Evolutionary conservation across 805 yeast species (phyloP).

Genomic region (Barnettozyma salicaria): DNA sequence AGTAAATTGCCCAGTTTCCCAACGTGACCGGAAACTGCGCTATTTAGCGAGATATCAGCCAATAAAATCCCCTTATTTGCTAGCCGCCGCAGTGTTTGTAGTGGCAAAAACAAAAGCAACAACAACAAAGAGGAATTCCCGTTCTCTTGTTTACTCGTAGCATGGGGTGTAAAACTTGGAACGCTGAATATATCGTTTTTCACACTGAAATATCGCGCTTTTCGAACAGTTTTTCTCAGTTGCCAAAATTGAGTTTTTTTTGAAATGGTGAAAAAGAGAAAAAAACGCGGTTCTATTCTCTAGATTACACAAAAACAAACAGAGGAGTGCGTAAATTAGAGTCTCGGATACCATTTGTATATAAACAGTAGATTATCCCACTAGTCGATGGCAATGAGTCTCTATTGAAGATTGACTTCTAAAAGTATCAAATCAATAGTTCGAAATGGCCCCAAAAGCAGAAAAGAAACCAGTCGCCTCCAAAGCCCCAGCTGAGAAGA

Average conservation of each 20-base stretch:
- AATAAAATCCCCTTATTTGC: constrained; percentile 1
- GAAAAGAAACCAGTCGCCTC: constrained; percentile 68
- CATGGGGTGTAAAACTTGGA: constrained; percentile 9
- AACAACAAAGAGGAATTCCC: too few relatives aligned
- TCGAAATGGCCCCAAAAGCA: constrained; percentile 62
- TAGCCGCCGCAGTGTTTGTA: too few relatives aligned
- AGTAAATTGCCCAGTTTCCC: not conserved
- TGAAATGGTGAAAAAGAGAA: too few relatives aligned
- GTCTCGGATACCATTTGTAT: constrained; percentile 3
- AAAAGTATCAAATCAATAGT: constrained; percentile 7
- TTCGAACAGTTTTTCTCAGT: not conserved
- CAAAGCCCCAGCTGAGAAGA: constrained; percentile 97
- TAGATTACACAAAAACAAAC: constrained; percentile 10
- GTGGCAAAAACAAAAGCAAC: too few relatives aligned
- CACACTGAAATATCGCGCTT: constrained; percentile 6
- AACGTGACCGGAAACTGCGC: constrained; percentile 7
- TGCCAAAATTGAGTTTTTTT: constrained; percentile 1
- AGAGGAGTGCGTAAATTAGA: constrained; percentile 5
- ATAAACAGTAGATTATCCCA: constrained; percentile 1
- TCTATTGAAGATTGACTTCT: too few relatives aligned
- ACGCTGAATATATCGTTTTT: constrained; percentile 7
- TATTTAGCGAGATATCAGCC: constrained; percentile 13
- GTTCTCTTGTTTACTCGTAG: constrained; percentile 13
- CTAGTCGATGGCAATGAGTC: not conserved
- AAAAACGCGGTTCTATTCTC: not conserved